Percentiles rank a stretch among this genome's conserved stretches.
Conservation (phyloP, 2,329 filamentous ascomycete genomes). For the Colletotrichum sojae region DNA sequence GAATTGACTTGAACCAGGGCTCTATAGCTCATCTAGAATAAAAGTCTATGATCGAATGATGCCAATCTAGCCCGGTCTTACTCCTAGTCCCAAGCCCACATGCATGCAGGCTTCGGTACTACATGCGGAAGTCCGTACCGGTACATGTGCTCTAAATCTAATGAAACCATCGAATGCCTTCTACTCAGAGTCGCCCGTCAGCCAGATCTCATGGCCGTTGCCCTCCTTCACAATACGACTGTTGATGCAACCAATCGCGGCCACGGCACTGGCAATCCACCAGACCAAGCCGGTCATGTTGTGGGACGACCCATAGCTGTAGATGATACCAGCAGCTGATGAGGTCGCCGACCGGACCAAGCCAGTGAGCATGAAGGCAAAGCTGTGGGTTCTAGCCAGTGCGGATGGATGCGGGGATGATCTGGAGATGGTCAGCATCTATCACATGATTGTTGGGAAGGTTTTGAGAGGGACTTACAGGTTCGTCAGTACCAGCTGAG, state of each 20-base stretch:
- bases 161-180: neutral
- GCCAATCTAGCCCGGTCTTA: too few species aligned
- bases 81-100: too few species aligned
- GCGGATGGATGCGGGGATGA: slow-evolving; percentile 32
- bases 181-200: slow-evolving; percentile 20
- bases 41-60: too few species aligned
- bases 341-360: slow-evolving; percentile 24
- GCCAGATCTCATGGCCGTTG: slow-evolving; percentile 32
- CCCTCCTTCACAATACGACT: slow-evolving; percentile 28
- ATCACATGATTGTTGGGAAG: too few species aligned
- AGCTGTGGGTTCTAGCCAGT: slow-evolving; percentile 26
- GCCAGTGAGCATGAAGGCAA: slow-evolving; percentile 26
- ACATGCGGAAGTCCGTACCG: too few species aligned
- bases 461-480: neutral
- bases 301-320: slow-evolving; percentile 28
- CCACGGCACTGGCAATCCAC: slow-evolving; percentile 28
- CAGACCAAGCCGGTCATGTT: slow-evolving; percentile 25
- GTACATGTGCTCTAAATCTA: too few species aligned
- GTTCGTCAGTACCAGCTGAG: slow-evolving; percentile 27
- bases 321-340: slow-evolving; percentile 19
- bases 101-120: too few species aligned
- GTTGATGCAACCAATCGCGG: slow-evolving; percentile 22
- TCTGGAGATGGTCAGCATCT: neutral
- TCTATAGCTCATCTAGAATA: too few species aligned
- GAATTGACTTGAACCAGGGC: too few species aligned